Evolutionary conservation across 306 rosid species (phyloP).

Genomic region (Acacia confusa): DNA sequence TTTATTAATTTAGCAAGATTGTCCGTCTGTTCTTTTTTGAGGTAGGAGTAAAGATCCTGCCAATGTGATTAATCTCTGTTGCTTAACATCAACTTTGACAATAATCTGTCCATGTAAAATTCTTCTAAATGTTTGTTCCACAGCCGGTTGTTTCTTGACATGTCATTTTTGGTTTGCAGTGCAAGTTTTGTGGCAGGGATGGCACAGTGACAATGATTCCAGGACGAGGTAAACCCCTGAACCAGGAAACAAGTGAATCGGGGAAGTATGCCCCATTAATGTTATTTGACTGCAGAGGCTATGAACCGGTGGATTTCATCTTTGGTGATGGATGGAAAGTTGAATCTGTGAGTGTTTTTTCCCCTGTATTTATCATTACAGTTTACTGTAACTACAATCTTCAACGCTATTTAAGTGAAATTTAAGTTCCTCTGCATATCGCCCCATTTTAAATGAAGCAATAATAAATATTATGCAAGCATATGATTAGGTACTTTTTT

Average conservation of each 20-base stretch:
- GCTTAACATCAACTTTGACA: slow-evolving; percentile 8
- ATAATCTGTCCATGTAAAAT: neutral
- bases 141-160: slow-evolving; percentile 29
- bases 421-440: slow-evolving; percentile 12
- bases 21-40: slow-evolving; percentile 14
- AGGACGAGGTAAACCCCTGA: slow-evolving; percentile 63
- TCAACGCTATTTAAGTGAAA: neutral
- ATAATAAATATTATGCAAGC: neutral
- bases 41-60: neutral
- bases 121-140: slow-evolving; percentile 11
- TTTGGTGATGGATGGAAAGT: slow-evolving; percentile 72
- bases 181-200: slow-evolving; percentile 90
- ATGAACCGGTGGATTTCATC: slow-evolving; percentile 64
- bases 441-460: neutral
- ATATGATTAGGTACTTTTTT: neutral
- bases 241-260: slow-evolving; percentile 55
- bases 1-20: slow-evolving; percentile 6
- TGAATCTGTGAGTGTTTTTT: slow-evolving; percentile 75
- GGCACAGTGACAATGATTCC: slow-evolving; percentile 82
- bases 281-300: slow-evolving; percentile 87
- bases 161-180: slow-evolving; percentile 46
- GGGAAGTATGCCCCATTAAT: slow-evolving; percentile 68
- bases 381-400: neutral
- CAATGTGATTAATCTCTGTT: neutral
- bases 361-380: slow-evolving; percentile 7